Evolutionary conservation across 257 asterid species (phyloP), one percentile per base, ranked within the genome.

Genomic region (Orobanche coerulescens): DNA sequence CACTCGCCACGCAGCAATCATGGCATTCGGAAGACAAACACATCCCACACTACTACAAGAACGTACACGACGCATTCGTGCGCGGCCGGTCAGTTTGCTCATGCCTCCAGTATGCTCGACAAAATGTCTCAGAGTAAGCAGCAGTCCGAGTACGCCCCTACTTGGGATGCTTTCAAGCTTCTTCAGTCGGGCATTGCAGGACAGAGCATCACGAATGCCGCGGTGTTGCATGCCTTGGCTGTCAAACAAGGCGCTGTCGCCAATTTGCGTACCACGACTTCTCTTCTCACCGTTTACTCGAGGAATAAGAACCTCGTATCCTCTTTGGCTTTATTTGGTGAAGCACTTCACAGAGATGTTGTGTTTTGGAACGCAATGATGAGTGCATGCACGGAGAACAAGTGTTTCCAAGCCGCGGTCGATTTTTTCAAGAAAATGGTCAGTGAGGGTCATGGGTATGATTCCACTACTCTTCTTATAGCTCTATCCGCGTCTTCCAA

Each of bases 281-380:
- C 84, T 30, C 73, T 85, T 31, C 78, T 85, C 51, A 76, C 82
- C 24, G 68, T 71, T 58, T 83, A 85, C 54, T 82, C 91, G 6
- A 71, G 84, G 70, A 49, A 75, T 30, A 73, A 70, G 53, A 78
- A 73, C 26, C 67, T 83, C 13, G 62, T 36, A 28, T 75, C 80
- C 2, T 71, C 88, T 0, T 24, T 66, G 69, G 74, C 74, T 30
- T 51, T 84, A 30, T 87, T 82, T 34, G 54, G 47, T 57, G 90
- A 78, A 73, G 66, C 75, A 64, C 20, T 49, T 37, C 75, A 46
- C 22, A 87, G 76, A 61, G 87, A 80, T 75, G 79, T 82, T 47
- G 83, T 78, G 42, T 47, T 83, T 5, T 78, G 87, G 85, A 84
- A 84, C 51, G 89, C 87, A 10, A 78, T 82, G 84, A 73, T 81